Conservation (phyloP, 2,329 filamentous ascomycete genomes). For the Sphaerulina vaccinii region DNA sequence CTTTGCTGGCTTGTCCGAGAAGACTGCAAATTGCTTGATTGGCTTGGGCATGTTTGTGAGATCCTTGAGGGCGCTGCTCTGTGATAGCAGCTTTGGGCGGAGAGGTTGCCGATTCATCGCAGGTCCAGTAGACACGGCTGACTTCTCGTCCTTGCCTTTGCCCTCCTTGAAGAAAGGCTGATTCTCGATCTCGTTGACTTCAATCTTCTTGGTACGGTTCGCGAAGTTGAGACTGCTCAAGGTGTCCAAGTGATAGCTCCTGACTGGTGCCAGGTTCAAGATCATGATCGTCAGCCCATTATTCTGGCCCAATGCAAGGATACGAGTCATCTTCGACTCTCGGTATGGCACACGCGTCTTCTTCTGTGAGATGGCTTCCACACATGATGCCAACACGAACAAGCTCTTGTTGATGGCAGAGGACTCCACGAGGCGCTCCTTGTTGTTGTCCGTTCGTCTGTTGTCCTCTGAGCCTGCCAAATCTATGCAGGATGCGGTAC, state of each 20-base stretch:
- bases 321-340: conserved; percentile 96
- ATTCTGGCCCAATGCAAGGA: conserved; percentile 88
- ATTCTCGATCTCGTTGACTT: conserved; percentile 93
- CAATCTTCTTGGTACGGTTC: conserved; percentile 92
- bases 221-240: conserved; percentile 92
- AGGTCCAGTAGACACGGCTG: conserved; percentile 36
- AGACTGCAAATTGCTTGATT: conserved; percentile 81
- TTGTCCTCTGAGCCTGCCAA: conserved; percentile 96
- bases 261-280: conserved; percentile 85
- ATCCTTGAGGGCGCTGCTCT: conserved; percentile 61
- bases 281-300: conserved; percentile 97
- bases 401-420: conserved; percentile 97
- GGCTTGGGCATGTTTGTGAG: conserved; percentile 62
- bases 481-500: conserved; percentile 90
- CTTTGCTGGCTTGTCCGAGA: conserved; percentile 68
- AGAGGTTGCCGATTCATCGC: conserved; percentile 68
- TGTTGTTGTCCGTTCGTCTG: conserved; percentile 86
- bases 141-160: conserved; percentile 37
- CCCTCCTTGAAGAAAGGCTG: conserved; percentile 70
- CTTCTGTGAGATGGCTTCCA: conserved; percentile 84
- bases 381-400: conserved; percentile 90
- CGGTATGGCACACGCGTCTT: conserved; percentile 80
- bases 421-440: conserved; percentile 88
- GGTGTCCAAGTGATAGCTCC: conserved; percentile 90
- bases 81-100: conserved; percentile 70